These are phyloP conservation scores for Rhizopogon vinicolor DNA, from an alignment of 768 basidiomycete genomes.

Conservation along the genomic window DNA sequence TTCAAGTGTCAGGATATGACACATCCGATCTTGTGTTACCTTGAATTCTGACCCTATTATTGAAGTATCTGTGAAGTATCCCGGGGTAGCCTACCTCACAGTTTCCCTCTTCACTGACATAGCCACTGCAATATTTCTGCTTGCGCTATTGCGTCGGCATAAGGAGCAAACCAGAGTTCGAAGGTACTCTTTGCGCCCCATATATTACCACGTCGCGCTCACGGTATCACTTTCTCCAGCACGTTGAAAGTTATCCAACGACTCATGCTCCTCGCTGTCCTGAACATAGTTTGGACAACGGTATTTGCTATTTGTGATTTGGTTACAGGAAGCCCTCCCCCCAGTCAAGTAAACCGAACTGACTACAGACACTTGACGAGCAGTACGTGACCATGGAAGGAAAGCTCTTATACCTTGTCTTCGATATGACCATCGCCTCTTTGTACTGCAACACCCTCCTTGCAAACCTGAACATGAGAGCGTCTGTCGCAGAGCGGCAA, in stretches of 20 bases:
- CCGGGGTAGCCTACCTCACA: background rate
- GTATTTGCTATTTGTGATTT: background rate
- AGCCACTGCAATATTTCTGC: background rate
- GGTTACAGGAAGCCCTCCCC: background rate
- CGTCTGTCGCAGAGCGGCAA: background rate
- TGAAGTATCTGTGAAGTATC: background rate
- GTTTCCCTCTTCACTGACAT: background rate
- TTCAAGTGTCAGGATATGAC: background rate
- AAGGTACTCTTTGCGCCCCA: background rate
- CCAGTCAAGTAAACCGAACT: background rate
- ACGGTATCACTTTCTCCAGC: background rate
- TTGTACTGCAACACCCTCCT: constrained; percentile 16
- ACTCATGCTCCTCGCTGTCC: background rate
- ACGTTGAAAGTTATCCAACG: background rate
- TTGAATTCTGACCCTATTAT: background rate
- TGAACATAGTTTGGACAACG: background rate
- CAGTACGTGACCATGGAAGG: background rate
- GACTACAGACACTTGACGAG: background rate
- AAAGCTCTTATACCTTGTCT: background rate
- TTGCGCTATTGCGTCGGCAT: background rate
- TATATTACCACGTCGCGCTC: background rate
- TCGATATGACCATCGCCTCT: constrained; percentile 14
- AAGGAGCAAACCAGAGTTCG: background rate
- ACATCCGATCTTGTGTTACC: background rate
- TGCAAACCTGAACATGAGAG: constrained; percentile 13